Conservation (phyloP, 495 filamentous ascomycete species). For the Xylaria telfairii region DNA sequence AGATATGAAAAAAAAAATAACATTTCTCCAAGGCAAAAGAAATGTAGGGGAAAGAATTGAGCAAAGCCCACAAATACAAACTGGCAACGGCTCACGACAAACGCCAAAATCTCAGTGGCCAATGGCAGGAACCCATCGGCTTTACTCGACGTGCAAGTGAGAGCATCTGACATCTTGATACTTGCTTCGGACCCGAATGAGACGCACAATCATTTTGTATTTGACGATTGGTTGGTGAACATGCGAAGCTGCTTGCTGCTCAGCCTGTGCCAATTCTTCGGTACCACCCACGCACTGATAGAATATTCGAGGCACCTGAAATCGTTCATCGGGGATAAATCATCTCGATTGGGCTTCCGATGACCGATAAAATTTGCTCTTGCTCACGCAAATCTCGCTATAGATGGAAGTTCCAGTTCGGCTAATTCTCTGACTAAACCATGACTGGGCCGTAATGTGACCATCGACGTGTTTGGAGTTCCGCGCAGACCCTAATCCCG, state of each 20-base stretch:
- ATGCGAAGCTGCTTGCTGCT: constrained; percentile 4
- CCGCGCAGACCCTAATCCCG: neutral
- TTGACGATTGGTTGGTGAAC: neutral
- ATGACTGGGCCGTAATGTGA: neutral
- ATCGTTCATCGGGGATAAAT: neutral
- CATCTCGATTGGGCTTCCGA: neutral
- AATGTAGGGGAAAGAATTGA: neutral
- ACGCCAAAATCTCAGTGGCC: neutral
- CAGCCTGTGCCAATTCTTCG: constrained; percentile 8
- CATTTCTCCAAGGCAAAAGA: neutral
- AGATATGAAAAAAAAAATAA: neutral
- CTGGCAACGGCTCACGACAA: neutral
- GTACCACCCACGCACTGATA: constrained; percentile 5
- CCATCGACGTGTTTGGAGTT: neutral
- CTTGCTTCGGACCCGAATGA: constrained; percentile 15
- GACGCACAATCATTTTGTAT: constrained; percentile 5
- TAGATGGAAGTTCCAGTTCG: neutral
- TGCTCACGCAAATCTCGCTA: neutral
- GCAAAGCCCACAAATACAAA: neutral
- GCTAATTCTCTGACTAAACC: neutral
- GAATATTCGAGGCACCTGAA: neutral
- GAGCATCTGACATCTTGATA: constrained; percentile 13
- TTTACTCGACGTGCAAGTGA: neutral
- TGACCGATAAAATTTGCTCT: neutral
- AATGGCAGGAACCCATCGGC: neutral